phyloP scores from a whole-genome alignment of 208 protist species.

The Acanthamoeba triangularis region DNA sequence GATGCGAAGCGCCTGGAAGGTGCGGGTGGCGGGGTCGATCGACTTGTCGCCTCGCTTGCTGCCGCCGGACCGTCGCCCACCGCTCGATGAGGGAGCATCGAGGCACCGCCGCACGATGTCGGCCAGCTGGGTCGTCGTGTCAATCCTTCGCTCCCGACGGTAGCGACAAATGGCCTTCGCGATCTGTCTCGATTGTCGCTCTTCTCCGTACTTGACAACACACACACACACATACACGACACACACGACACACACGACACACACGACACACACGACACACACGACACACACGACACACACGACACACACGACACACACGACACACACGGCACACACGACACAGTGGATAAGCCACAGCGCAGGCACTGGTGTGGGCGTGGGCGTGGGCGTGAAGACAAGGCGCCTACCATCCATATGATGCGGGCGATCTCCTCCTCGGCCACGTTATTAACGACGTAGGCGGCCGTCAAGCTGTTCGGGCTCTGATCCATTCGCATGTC shows the following conservation, averaged over 20 bases:
- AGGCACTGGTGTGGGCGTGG: neutral
- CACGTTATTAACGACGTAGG: conserved; percentile 63
- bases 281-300: too few relatives aligned
- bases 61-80: neutral
- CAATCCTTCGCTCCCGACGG: neutral
- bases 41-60: neutral
- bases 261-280: too few relatives aligned
- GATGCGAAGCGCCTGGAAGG: conserved; percentile 73
- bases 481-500: conserved; percentile 74
- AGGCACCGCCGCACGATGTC: conserved; percentile 34
- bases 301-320: too few relatives aligned
- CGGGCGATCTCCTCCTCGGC: conserved; percentile 65
- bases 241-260: too few relatives aligned
- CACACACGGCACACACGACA: too few relatives aligned
- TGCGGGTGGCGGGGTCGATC: conserved; percentile 72
- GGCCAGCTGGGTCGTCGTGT: conserved; percentile 51
- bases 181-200: conserved; percentile 65
- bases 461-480: conserved; percentile 7
- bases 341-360: neutral
- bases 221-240: too few relatives aligned
- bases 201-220: conserved; percentile 58
- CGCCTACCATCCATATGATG: conserved; percentile 48
- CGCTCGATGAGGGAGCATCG: neutral
- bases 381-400: neutral
- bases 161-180: conserved; percentile 43